Base-by-base conservation (phyloP, 2,329 filamentous ascomycete genomes). In the Clonostachys solani region DNA sequence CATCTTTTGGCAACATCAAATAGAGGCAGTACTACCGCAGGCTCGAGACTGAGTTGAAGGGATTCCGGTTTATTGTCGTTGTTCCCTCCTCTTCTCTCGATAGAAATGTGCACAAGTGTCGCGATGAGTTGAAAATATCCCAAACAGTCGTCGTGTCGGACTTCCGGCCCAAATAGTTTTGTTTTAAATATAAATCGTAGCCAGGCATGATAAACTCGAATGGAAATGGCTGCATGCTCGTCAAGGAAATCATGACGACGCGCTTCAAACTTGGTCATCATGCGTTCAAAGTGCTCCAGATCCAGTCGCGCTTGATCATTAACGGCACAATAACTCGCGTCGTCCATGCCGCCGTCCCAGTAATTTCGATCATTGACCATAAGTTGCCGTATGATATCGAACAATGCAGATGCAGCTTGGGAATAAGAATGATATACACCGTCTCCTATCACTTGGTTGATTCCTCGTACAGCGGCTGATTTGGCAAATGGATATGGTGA, bases 131-230 rank as follows among this genome's bases (percentile, higher is more conserved):
- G 61, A 43, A 61, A 67, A 33, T 58, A 52, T 2, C 55, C 56
- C 1, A 65, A 49, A 4, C 47, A 45, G 7, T 17, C n/a, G 33
- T 68, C 65, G 12, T 38, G 17, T 10, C 23, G 23, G 8, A 29
- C 23, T 29, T 29, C 23, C 23, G 23, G 23, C 8, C 36, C 17
- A 18, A 2, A 38, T n/a, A 38, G 12, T n/a, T n/a, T n/a, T 29
- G 23, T 29, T 29, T 10, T 29, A 5, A n/a, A 38, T 3, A 57
- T 37, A 4, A n/a, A 38, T 2, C 55, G 53, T 3, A 62, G 37
- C 5, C 58, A 29, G 5, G 57, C 48, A 44, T 68, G 64, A 15
- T 62, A 66, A 1, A 68, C 43, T 5, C 59, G 50, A 16, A 61
- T 49, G 3, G 55, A 56, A 5, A 46, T 33, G 36, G 17, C 15